Evolutionary conservation across 768 basidiomycete genomes (phyloP).

Genomic region (Suillus alpinus): DNA sequence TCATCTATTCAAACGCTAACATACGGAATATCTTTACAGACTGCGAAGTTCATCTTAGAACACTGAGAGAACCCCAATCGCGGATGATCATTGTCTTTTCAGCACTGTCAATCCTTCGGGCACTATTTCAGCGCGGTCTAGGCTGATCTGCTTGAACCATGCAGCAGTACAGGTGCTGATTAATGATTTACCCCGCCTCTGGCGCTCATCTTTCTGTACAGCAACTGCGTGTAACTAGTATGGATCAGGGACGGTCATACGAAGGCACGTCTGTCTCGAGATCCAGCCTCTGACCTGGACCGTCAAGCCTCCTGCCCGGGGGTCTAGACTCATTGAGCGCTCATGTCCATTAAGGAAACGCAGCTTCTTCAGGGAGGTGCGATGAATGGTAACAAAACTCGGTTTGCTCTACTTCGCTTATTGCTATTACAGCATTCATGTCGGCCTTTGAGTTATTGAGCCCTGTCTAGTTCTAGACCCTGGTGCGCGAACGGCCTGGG

Average conservation of each 20-base stretch:
- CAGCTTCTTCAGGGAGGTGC: background rate
- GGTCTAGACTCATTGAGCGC: background rate
- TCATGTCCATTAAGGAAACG: background rate
- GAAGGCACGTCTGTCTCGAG: too few relatives aligned
- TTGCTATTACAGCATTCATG: background rate
- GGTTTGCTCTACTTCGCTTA: background rate
- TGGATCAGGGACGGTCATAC: background rate
- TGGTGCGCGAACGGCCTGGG: background rate
- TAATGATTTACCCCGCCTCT: background rate
- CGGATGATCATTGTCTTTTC: background rate
- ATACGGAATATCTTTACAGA: too few relatives aligned
- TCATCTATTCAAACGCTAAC: background rate
- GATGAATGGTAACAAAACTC: background rate
- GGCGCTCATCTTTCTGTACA: background rate
- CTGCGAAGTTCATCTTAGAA: background rate
- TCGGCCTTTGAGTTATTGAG: background rate
- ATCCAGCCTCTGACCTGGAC: background rate
- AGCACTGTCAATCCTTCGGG: background rate
- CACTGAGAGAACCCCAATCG: background rate
- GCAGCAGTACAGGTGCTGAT: background rate
- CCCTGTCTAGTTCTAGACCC: background rate
- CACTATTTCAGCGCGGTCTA: background rate
- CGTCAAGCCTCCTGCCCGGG: background rate
- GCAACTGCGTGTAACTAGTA: background rate
- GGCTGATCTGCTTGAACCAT: background rate